A percentile compares a stretch with the other conserved stretches of the same genome.
Evolutionary conservation across 805 yeast genomes (phyloP).

Genomic region (Helenozyma baotianmanensis): DNA sequence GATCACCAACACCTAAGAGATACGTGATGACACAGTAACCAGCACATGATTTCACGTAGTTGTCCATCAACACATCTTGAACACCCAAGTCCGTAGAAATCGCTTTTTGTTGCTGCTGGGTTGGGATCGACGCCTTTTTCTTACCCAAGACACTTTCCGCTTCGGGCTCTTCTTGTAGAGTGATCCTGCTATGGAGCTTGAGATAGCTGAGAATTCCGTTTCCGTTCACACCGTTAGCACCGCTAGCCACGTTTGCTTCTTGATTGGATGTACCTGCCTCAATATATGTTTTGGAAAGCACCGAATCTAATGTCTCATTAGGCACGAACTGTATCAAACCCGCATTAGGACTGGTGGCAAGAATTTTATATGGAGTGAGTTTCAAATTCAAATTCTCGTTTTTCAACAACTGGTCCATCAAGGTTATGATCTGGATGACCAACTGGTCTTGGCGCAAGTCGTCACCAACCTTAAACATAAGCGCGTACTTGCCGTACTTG

Average conservation of each 20-base stretch:
- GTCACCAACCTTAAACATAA: conserved; percentile 94
- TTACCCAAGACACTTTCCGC: conserved; percentile 14
- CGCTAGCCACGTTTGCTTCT: conserved; percentile 1
- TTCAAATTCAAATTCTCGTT: conserved; percentile 87
- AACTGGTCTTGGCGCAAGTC: conserved; percentile 95
- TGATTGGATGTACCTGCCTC: conserved; percentile 1
- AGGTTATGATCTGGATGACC: conserved; percentile 85
- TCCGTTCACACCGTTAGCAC: conserved; percentile 20
- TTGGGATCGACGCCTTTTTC: conserved; percentile 2
- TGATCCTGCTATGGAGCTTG: conserved; percentile 46
- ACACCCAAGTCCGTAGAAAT: conserved; percentile 43
- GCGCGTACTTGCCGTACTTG: conserved; percentile 52
- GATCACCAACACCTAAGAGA: conserved; percentile 91
- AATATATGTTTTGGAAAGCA: conserved; percentile 42
- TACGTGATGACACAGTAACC: conserved; percentile 97
- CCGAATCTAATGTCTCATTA: conserved; percentile 80
- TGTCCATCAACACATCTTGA: conserved; percentile 75
- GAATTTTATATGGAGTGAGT: conserved; percentile 81
- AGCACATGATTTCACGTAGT: conserved; percentile 90
- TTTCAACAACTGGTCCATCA: conserved; percentile 84
- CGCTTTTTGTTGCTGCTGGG: conserved; percentile 32
- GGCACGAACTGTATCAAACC: conserved; percentile 96
- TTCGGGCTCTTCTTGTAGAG: conserved; percentile 24
- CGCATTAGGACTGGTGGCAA: conserved; percentile 86
- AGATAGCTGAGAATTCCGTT: conserved; percentile 76